Evolutionary conservation across 176 grass and related monocot species (phyloP), one percentile per base, ranked within the genome.

Genomic region (Alopecurus myosuroides): DNA sequence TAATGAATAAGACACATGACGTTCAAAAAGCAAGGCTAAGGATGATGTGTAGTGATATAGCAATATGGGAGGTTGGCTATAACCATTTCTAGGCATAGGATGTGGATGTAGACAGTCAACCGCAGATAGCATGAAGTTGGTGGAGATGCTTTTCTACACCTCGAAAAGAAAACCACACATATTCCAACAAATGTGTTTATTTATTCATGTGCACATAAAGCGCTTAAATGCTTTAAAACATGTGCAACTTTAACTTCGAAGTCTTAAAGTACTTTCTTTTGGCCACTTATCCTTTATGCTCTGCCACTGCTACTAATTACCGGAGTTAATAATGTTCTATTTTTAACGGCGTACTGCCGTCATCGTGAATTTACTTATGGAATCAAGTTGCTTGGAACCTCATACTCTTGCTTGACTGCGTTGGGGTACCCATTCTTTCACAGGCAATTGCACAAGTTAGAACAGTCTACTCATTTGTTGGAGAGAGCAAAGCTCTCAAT

Each of bases 381-480:
- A 81, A 89, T 12, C 14, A 40, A 33, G 18, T 51, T 70, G 1
- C 58, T 76, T 81, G 45, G 30, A 6, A 45, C 78, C 1, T 90
- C 37, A 19, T 61, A 3, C 35, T 31, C 74, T 25, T 91, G 51
- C 33, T 91, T 91, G 60, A 77, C 23, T 8, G 11, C 1, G 6
- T 79, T 52, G 10, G 28, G 1, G 8, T 61, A 78, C 51, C 18
- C 30, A 66, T 86, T 35, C 66, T 75, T 75, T 65, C 18, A 6
- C 83, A 99, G 97, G 81, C 90, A 82, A 99, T 99, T 88, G 89
- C 94, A 49, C 97, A 99, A 94, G 97, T 99, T 72, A 85, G 97
- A 78, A 99, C 97, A 37, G 94, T 99, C 33, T 96, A 99, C 58
- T 99, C 97, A 20, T 99, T 96, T 79, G 97, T 97, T 42, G 97